phyloP scores from a whole-genome alignment of 495 filamentous ascomycete species.

The Amorphotheca resinae region DNA sequence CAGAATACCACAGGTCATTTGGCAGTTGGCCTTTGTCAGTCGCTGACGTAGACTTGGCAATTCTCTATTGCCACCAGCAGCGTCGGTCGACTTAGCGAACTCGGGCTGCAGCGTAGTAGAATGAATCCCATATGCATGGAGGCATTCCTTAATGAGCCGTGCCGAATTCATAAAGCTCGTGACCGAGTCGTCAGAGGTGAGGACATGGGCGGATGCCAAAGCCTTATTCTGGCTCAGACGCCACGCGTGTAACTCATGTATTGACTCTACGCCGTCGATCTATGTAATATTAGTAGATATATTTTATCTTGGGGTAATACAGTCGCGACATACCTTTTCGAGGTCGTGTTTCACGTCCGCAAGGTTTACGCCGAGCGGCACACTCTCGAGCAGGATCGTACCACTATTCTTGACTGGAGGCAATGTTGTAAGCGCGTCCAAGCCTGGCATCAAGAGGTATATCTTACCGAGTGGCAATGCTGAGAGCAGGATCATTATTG shows the following conservation, averaged over 20 bases:
- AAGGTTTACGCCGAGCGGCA: slow-evolving; percentile 61
- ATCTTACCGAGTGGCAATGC: slow-evolving; percentile 39
- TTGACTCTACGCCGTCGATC: slow-evolving; percentile 65
- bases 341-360: slow-evolving; percentile 87
- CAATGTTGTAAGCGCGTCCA: background rate
- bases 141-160: slow-evolving; percentile 59
- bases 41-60: slow-evolving; percentile 4
- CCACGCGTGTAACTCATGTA: slow-evolving; percentile 93
- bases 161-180: slow-evolving; percentile 71
- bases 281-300: slow-evolving; percentile 13
- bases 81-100: slow-evolving; percentile 15
- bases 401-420: slow-evolving; percentile 61
- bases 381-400: slow-evolving; percentile 81
- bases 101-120: slow-evolving; percentile 88
- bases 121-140: slow-evolving; percentile 90
- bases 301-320: background rate
- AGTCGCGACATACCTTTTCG: slow-evolving; percentile 31
- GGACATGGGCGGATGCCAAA: slow-evolving; percentile 75
- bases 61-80: background rate
- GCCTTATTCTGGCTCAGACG: slow-evolving; percentile 81
- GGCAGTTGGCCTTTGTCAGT: slow-evolving; percentile 10
- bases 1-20: slow-evolving; percentile 24
- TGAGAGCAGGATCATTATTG: slow-evolving; percentile 76
- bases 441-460: background rate
- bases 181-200: slow-evolving; percentile 47